Conservation (phyloP, 2,329 filamentous ascomycete species). For the Colletotrichum sojae region DNA sequence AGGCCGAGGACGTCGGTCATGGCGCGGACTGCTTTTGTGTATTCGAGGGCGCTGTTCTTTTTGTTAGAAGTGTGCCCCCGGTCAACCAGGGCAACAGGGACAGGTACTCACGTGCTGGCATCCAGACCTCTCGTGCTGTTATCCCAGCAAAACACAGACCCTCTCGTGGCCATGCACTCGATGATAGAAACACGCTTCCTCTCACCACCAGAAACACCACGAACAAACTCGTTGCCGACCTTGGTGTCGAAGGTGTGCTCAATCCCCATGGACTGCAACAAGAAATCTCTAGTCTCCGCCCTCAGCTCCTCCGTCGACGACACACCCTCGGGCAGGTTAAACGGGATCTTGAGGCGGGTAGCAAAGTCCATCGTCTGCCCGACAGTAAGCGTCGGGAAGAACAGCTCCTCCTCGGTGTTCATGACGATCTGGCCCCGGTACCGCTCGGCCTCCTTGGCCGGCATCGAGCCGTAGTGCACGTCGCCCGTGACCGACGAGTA, state of each 20-base stretch:
- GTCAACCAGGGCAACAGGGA: too few species aligned
- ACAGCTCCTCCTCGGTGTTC: constrained; percentile 78
- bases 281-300: constrained; percentile 63
- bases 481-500: constrained; percentile 72
- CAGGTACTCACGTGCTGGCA: constrained; percentile 69
- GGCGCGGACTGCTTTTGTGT: constrained; percentile 71
- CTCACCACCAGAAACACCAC: constrained; percentile 78
- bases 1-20: constrained; percentile 75
- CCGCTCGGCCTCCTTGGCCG: constrained; percentile 61
- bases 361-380: constrained; percentile 81
- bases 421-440: constrained; percentile 74
- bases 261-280: constrained; percentile 71
- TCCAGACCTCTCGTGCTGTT: constrained; percentile 77
- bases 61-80: background rate
- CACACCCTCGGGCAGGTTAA: constrained; percentile 59
- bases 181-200: constrained; percentile 79
- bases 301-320: constrained; percentile 61
- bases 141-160: constrained; percentile 76
- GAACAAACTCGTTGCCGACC: constrained; percentile 76
- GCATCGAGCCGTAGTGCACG: constrained; percentile 68
- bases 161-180: constrained; percentile 72
- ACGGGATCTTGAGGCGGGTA: constrained; percentile 70
- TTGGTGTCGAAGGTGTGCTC: constrained; percentile 74
- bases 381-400: constrained; percentile 79
- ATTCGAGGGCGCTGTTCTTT: constrained; percentile 66